Conservation (phyloP, 73 alveolate species). For the Urostyla sp. region DNA sequence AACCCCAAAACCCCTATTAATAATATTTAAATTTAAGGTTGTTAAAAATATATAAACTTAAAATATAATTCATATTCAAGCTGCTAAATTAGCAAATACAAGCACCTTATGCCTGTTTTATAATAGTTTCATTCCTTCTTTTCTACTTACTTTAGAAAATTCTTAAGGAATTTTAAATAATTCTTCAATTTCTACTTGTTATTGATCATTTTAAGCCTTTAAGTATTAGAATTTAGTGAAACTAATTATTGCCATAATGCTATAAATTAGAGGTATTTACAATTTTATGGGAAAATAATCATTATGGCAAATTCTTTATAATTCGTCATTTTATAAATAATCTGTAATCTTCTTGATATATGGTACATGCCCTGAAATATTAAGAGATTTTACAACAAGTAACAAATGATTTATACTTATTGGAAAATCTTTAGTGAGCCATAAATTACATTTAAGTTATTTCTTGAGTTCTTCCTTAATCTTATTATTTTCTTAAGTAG, state of each 20-base stretch:
- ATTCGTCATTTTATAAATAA: slow-evolving; percentile 5
- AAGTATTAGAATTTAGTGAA: not conserved
- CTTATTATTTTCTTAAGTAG: not conserved
- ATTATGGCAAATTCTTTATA: not conserved
- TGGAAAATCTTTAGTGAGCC: slow-evolving; percentile 24
- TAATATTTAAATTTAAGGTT: too few species aligned
- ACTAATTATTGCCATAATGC: slow-evolving; percentile 1
- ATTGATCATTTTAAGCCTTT: not conserved
- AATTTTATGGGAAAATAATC: slow-evolving; percentile 10
- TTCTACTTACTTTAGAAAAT: slow-evolving; percentile 9
- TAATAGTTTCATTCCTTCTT: not conserved
- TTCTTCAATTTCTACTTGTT: not conserved
- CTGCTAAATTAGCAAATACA: slow-evolving; percentile 11
- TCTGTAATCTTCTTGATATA: not conserved
- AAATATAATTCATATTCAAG: not conserved
- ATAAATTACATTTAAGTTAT: not conserved
- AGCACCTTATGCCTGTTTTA: not conserved
- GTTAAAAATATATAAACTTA: not conserved
- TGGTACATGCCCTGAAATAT: not conserved
- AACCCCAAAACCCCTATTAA: too few species aligned
- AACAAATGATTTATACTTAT: not conserved
- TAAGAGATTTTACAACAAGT: not conserved
- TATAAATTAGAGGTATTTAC: slow-evolving; percentile 1
- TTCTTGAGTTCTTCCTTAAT: not conserved
- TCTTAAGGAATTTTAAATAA: not conserved